Conservation (phyloP, 2,329 filamentous ascomycete species). For the Ilyonectria mors-panacis region DNA sequence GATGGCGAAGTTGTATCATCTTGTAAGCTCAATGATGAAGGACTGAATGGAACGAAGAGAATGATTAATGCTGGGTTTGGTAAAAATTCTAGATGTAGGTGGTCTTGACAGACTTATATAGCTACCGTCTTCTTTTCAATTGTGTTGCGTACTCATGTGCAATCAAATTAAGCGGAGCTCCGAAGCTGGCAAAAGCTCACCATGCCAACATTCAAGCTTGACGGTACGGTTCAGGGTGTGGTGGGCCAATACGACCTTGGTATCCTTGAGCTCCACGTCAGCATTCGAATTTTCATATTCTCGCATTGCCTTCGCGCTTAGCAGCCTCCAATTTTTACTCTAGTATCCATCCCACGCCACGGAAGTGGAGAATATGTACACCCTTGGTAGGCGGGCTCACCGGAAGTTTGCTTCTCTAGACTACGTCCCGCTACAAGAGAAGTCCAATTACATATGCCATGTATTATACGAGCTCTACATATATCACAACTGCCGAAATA, state of each 20-base stretch:
- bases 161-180: neutral
- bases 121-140: neutral
- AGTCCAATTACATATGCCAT: neutral
- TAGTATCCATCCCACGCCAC: neutral
- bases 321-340: neutral
- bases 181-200: neutral
- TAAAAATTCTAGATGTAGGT: neutral
- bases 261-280: neutral
- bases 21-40: neutral
- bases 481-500: neutral
- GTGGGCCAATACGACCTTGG: neutral
- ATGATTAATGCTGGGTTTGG: neutral
- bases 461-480: neutral
- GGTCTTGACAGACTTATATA: neutral
- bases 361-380: neutral
- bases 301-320: neutral
- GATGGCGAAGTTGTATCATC: neutral
- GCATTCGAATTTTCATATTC: neutral
- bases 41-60: neutral
- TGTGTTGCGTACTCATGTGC: neutral
- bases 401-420: neutral
- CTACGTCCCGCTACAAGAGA: neutral
- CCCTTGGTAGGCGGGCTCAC: too few relatives aligned
- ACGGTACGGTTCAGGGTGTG: neutral
- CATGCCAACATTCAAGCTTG: neutral